Base-by-base conservation (phyloP, 2,329 filamentous ascomycete genomes). In the Penicillium occitanis region DNA sequence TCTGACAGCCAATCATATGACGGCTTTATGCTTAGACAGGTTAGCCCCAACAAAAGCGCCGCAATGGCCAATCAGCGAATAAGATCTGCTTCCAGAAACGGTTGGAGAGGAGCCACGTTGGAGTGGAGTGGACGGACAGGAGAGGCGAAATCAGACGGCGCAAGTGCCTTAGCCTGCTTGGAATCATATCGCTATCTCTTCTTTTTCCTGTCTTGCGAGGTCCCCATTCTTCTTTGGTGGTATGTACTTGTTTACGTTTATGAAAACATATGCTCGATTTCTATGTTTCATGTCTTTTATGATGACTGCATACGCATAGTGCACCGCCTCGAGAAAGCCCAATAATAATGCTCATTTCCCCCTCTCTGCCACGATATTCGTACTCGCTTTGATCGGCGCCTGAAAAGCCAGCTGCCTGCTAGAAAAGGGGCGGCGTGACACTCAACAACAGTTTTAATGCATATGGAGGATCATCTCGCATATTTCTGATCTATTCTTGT, bases 361-460 rank as follows among this genome's bases (percentile, higher is more conserved):
- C 33, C 11, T 51, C 14, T 30, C 50, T 17, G 50, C 51, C 30
- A 55, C 53, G 53, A 14, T 37, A 35, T 22, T 13, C 53, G 28
- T 33, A 19, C 35, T 28, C 28, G 14, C 8, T 55, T 55, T n/a
- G 30, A 57, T 37, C 33, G 33, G 19, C 53, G 33, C 53, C 53
- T 57, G 33, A 57, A 55, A 55, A 40, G 10, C 53, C 53, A 40
- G 11, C 48, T 51, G 48, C 33, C 53, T 57, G n/a, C 33, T 57
- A 1, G 53, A 57, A 37, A 57, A 40, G 53, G 53, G 53, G 53
- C 53, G 53, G n/a, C 33, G 30, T 40, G 53, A 57, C 53, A 11
- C 11, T 37, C 8, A 5, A 37, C 53, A 3, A 40, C 33, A 7
- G 3, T 17, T 35, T 22, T 7, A 14, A 57, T 57, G 10, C 33